Evolutionary conservation across 441 rosid genomes (phyloP), one percentile per base, ranked within the genome.

Genomic region (Jatropha multifida): DNA sequence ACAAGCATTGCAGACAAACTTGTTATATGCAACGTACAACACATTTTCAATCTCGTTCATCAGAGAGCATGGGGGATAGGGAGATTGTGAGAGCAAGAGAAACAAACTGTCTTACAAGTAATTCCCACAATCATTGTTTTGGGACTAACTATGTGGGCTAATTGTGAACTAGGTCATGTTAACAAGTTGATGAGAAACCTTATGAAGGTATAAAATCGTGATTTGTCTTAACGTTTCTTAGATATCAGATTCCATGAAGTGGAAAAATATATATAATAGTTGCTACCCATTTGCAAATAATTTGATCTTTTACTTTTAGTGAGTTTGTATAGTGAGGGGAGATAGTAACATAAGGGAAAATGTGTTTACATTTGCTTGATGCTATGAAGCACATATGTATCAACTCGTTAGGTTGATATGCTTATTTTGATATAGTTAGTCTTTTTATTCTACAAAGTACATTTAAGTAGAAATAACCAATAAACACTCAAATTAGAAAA

Each of bases 141-240:
- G 46, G 55, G 68, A 26, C 62, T 73, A 49, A 61, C 17, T 61
- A 17, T 71, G 7, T 59, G n/a, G 10, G 17, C 17, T 40, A 32
- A 51, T 18, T 63, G 26, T 32, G 56, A 67, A 67, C 40, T 20
- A 46, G 13, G 56, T 32, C 40, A 14, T 72, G 3, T 40, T 32
- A 56, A 58, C 40, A 71, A 38, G 67, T 27, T 73, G 69, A 32
- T 63, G 69, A n/a, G 46, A 52, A 73, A 48, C 17, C 60, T 62
- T 73, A 44, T 37, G n/a, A 48, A 62, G 42, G 58, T 72, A 49
- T 73, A 46, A 32, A 48, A 17, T n/a, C 17, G 27, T 73, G 38
- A 61, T 15, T 17, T 8, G 27, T 72, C 61, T 14, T 27, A 51
- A 49, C 38, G 27, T 51, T 32, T 14, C 11, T 5, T 23, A 8